phyloP scores from a whole-genome alignment of 768 basidiomycete genomes.

The Tulasnella sp. region DNA sequence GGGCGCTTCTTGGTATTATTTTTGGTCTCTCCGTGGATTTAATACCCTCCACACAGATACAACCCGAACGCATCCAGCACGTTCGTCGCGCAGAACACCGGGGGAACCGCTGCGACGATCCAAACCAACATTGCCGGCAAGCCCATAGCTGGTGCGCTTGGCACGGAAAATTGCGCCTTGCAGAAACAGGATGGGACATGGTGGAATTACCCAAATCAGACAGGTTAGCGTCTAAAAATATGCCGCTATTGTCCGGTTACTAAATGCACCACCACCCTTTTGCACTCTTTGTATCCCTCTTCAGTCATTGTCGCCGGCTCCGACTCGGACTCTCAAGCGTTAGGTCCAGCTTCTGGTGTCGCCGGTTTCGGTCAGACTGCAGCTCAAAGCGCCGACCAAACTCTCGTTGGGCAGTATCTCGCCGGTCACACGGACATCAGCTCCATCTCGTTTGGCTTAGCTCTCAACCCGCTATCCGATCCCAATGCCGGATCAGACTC shows the following conservation, averaged over 20 bases:
- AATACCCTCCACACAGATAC: not conserved
- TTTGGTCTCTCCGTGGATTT: not conserved
- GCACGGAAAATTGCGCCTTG: conserved; percentile 18
- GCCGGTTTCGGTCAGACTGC: conserved; percentile 1
- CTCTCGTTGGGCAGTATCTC: conserved; percentile 11
- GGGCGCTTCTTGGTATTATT: not conserved
- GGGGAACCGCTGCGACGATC: not conserved
- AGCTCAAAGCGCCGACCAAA: not conserved
- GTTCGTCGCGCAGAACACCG: not conserved
- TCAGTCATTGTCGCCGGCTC: conserved; percentile 4
- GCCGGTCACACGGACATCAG: not conserved
- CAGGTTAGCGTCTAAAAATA: not conserved
- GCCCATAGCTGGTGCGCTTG: not conserved
- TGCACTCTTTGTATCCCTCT: not conserved
- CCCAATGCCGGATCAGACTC: conserved; percentile 13
- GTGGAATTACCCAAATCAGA: conserved; percentile 21
- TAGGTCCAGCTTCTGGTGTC: conserved; percentile 4
- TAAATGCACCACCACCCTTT: not conserved
- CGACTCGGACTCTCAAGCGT: not conserved
- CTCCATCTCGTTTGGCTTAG: not conserved
- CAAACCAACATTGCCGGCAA: conserved; percentile 1
- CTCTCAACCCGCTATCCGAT: conserved; percentile 2
- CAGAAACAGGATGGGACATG: conserved; percentile 1
- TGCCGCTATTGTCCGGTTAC: no score
- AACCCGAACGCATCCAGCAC: not conserved